Conservation (phyloP, 176 grass and related monocot genomes). For the Canna indica region DNA sequence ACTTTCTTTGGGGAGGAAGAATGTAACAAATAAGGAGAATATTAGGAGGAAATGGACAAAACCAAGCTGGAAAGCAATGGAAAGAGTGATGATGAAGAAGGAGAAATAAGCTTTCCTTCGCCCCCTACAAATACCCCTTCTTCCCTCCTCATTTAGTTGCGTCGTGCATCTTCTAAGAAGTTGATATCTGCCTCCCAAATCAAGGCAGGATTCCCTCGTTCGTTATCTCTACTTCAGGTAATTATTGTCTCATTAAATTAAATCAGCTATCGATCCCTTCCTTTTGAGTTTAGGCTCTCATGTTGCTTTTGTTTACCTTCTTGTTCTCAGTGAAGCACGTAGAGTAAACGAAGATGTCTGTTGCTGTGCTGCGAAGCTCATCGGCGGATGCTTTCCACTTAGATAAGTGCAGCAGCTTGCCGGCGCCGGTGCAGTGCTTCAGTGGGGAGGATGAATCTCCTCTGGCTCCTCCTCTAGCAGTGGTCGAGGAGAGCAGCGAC, state of each 20-base stretch:
- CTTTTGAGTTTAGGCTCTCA: not conserved
- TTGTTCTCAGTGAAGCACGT: not conserved
- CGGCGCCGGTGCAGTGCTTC: slow-evolving; percentile 6
- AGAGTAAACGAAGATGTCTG: slow-evolving; percentile 46
- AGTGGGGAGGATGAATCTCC: slow-evolving; percentile 11
- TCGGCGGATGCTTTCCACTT: slow-evolving; percentile 19
- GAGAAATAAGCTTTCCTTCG: not conserved
- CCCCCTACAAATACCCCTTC: slow-evolving; percentile 43
- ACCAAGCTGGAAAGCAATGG: not conserved
- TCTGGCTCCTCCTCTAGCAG: not conserved
- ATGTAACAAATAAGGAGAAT: not conserved
- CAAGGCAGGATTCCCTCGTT: not conserved
- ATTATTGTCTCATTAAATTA: no score
- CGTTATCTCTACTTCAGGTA: not conserved
- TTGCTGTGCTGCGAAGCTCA: slow-evolving; percentile 32
- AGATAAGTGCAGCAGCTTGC: slow-evolving; percentile 22
- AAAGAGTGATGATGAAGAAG: slow-evolving; percentile 21
- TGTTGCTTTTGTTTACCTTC: not conserved
- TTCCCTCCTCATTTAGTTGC: slow-evolving; percentile 19
- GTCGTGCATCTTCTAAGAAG: slow-evolving; percentile 22
- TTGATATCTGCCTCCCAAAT: not conserved
- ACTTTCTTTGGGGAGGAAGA: not conserved
- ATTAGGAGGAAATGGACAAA: not conserved
- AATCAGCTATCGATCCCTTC: no score
- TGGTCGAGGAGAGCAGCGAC: not conserved